These are phyloP conservation scores for Sanghuangporus sanghuang DNA, from an alignment of 1,284 basidiomycete genomes.

Conservation along the genomic window DNA sequence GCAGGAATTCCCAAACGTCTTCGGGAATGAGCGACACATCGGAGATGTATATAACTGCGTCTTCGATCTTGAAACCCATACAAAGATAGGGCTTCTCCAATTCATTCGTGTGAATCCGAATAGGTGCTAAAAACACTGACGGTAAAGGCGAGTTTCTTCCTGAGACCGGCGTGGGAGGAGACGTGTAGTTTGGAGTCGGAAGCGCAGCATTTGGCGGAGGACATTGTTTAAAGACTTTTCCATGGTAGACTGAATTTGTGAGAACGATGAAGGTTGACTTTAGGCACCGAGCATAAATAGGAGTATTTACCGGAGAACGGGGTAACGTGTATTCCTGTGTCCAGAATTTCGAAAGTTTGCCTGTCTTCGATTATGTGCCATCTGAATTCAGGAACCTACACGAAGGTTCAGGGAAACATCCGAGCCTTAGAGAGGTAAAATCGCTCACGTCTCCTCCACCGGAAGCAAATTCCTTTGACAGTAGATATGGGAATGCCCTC, in stretches of 20 bases:
- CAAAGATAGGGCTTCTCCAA: slow-evolving; percentile 46
- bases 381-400: slow-evolving; percentile 70
- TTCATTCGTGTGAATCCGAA: background rate
- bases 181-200: slow-evolving; percentile 38
- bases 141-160: slow-evolving; percentile 22
- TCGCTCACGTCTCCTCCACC: slow-evolving; percentile 68
- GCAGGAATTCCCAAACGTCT: slow-evolving; percentile 53
- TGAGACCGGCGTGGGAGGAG: slow-evolving; percentile 41
- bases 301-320: slow-evolving; percentile 56
- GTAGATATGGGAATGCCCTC: slow-evolving; percentile 72
- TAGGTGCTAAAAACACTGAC: background rate
- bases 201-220: slow-evolving; percentile 32
- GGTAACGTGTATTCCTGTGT: slow-evolving; percentile 56
- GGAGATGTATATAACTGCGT: slow-evolving; percentile 63
- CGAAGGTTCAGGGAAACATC: background rate
- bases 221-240: slow-evolving; percentile 44
- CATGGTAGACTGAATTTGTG: slow-evolving; percentile 51
- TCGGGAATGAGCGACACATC: slow-evolving; percentile 74
- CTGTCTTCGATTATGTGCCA: slow-evolving; percentile 74
- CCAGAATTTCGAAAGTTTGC: slow-evolving; percentile 57
- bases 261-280: background rate
- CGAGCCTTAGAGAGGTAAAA: slow-evolving; percentile 9
- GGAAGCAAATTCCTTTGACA: slow-evolving; percentile 68
- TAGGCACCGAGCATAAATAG: background rate
- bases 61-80: slow-evolving; percentile 69